These are phyloP conservation scores for Polysphondylium violaceum DNA, from an alignment of 78 protist genomes.

Conservation along the genomic window DNA sequence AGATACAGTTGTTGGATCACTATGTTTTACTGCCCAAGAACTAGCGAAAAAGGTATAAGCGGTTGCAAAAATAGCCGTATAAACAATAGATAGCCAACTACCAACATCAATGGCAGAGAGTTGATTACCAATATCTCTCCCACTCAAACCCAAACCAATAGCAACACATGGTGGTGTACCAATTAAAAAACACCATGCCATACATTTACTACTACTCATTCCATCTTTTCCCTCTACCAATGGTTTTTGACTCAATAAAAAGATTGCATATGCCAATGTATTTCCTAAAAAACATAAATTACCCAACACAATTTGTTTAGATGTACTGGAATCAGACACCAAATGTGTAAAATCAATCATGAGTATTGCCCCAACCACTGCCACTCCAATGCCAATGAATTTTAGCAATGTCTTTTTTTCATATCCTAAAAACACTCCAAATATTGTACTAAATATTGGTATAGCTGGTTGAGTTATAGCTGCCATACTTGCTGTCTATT, in stretches of 20 bases:
- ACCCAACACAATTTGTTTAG: conserved; percentile 19
- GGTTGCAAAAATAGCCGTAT: conserved; percentile 56
- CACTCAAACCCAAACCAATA: background rate
- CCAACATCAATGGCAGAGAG: background rate
- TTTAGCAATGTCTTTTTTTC: conserved; percentile 38
- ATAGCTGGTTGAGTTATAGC: conserved; percentile 65
- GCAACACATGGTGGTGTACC: conserved; percentile 32
- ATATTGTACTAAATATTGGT: conserved; percentile 37
- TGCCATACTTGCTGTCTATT: conserved; percentile 47
- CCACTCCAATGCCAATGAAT: conserved; percentile 63
- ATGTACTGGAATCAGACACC: background rate
- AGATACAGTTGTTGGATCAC: conserved; percentile 48
- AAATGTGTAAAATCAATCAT: conserved; percentile 70
- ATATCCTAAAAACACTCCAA: conserved; percentile 29
- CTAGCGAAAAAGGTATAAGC: conserved; percentile 40
- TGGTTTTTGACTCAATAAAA: conserved; percentile 51
- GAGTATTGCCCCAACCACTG: conserved; percentile 36
- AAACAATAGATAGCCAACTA: conserved; percentile 22
- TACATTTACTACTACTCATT: conserved; percentile 16
- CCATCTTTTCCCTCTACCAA: conserved; percentile 3
- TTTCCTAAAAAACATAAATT: conserved; percentile 68
- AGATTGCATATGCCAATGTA: conserved; percentile 55
- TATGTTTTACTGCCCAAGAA: conserved; percentile 41
- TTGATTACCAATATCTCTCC: background rate
- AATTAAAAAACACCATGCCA: conserved; percentile 56